phyloP scores from a whole-genome alignment of 257 asterid species.

The Datura wrightii region DNA sequence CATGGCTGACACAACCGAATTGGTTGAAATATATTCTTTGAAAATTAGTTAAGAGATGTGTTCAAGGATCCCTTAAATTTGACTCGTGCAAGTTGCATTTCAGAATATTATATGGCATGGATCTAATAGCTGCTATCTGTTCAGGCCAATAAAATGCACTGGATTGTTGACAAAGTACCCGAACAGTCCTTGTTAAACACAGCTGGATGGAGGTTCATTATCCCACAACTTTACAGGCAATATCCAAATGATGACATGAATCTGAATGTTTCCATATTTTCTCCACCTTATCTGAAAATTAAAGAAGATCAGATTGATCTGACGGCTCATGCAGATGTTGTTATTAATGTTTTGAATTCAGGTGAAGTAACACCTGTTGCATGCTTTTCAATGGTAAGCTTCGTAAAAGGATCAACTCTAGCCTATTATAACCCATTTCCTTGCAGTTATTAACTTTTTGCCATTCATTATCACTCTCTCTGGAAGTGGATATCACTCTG shows the following conservation, averaged over 20 bases:
- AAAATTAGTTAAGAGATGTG: neutral
- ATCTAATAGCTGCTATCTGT: constrained; percentile 31
- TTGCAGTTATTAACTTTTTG: neutral
- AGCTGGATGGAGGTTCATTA: constrained; percentile 78
- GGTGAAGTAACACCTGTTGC: constrained; percentile 69
- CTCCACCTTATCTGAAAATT: constrained; percentile 63
- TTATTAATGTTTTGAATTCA: constrained; percentile 66
- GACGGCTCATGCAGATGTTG: constrained; percentile 59
- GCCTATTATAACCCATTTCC: constrained; percentile 14
- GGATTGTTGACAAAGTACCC: constrained; percentile 74
- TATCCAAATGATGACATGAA: constrained; percentile 78
- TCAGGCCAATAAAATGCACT: constrained; percentile 80
- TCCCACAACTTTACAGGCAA: constrained; percentile 85
- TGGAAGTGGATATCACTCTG: neutral
- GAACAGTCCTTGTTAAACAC: constrained; percentile 81
- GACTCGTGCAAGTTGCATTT: neutral
- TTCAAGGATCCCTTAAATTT: neutral
- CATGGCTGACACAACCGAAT: neutral
- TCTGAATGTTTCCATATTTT: constrained; percentile 67
- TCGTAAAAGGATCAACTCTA: constrained; percentile 18
- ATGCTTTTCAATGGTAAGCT: constrained; percentile 77
- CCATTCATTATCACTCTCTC: neutral
- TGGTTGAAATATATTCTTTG: neutral
- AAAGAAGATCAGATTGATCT: constrained; percentile 54
- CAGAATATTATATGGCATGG: constrained; percentile 28